Evolutionary conservation across 2,329 filamentous ascomycete species (phyloP), one percentile per base, ranked within the genome.

Genomic region (Penicillium sp.): DNA sequence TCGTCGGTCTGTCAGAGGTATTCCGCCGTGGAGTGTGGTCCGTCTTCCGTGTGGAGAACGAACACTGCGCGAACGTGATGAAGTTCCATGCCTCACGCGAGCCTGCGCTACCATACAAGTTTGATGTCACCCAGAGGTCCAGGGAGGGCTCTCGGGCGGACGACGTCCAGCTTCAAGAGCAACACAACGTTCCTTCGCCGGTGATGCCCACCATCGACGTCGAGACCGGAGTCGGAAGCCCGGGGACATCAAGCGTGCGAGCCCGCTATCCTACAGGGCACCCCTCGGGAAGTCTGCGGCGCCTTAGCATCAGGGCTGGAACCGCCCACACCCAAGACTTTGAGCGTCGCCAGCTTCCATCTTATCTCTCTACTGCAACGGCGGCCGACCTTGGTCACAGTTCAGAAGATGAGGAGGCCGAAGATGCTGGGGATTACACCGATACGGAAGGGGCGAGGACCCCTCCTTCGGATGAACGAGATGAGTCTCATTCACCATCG

Each of bases 11-110:
- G 3, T 86, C 88, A 8, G 95, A 99, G 74, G 86, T 96, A 22
- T 83, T 86, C n/a, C 87, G 95, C 35, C 83, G 95, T 72, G 93
- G 92, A 62, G 86, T 97, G 72, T 99, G 95, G 95, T 88, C 90
- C 0, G 81, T 98, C 4, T 90, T 99, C 74, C 91, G 95, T 42
- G 93, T 99, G 28, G 95, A 99, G 76, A 99, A 99, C 75, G 95
- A 99, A 70, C 95, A 99, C 77, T 96, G 92, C 77, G 88, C 90
- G 57, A 96, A 97, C 68, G 94, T 99, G 2, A 86, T 88, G 17
- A 88, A 91, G 66, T 96, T 96, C 83, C 92, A 96, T 64, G 95
- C 95, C 4, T 92, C 89, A 2, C 85, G 94, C 57, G 93, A 97
- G 69, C 85, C 96, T 0, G 92, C 92, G 0, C 82, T 98, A 0